These are phyloP conservation scores for Cercospora sp. DNA, from an alignment of 2,329 filamentous ascomycete species.

Conservation along the genomic window DNA sequence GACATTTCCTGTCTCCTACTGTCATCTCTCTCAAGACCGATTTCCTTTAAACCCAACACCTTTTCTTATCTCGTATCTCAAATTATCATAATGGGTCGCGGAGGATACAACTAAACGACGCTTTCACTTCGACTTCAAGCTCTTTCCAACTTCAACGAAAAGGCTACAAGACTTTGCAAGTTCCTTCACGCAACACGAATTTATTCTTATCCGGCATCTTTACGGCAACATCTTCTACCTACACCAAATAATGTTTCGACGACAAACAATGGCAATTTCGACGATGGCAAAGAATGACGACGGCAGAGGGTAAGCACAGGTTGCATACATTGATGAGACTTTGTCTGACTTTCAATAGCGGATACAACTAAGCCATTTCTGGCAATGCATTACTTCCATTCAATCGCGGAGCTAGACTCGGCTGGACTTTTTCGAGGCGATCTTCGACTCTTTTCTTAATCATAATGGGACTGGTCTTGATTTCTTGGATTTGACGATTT, in stretches of 20 bases:
- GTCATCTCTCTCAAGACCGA: neutral
- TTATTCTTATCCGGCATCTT: conserved; percentile 10
- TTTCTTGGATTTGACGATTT: neutral
- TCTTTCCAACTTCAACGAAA: conserved; percentile 1
- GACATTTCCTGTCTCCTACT: conserved; percentile 18
- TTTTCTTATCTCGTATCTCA: conserved; percentile 23
- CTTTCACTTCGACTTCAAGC: conserved; percentile 6
- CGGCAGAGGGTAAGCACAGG: conserved; percentile 32
- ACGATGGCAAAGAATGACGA: conserved; percentile 29
- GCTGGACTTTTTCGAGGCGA: neutral
- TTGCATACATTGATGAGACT: neutral
- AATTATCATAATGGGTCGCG: conserved; percentile 40
- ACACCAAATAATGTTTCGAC: neutral
- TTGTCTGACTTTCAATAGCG: conserved; percentile 27
- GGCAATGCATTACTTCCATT: conserved; percentile 4
- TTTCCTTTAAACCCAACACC: conserved; percentile 14
- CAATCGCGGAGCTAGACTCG: conserved; percentile 21
- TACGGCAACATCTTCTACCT: conserved; percentile 5
- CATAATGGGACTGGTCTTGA: neutral
- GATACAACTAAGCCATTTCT: conserved; percentile 25
- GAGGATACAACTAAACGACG: conserved; percentile 45
- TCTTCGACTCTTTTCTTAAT: neutral
- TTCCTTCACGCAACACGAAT: neutral
- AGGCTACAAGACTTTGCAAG: neutral
- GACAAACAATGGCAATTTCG: neutral